Evolutionary conservation across 495 filamentous ascomycete species (phyloP), one percentile per base, ranked within the genome.

Genomic region (Xylaria castorea): DNA sequence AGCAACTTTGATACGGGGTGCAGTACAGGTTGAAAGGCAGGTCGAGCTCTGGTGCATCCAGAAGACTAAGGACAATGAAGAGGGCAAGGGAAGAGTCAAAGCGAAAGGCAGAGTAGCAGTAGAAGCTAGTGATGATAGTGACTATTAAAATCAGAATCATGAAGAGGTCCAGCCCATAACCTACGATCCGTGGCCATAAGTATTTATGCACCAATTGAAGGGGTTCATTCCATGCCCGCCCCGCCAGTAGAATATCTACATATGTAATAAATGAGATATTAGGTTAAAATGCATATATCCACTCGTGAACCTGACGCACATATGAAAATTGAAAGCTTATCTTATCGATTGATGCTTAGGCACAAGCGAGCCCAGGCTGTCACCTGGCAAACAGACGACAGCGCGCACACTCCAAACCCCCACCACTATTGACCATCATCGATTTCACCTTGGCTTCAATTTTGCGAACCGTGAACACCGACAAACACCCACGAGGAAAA

Each of bases 21-120:
- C 85, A 40, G 81, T 80, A 51, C 84, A 84, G 67, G 79, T 88
- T n/a, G 79, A 90, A 22, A 86, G 80, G 68, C 81, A 83, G 57
- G 79, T 89, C 34, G 87, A 89, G 64, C 82, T 83, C 58, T 88
- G 87, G 77, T 82, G 83, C 46, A 84, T 81, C 9, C 81, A 85
- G 62, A 82, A 77, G 12, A 70, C 77, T 22, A 84, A 68, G 62
- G 77, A 77, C 25, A 68, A 77, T 36, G 74, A 76, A 72, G 80
- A 74, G 67, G 78, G 76, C 53, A 85, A 78, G 68, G 81, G 67
- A 1, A 71, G 32, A 42, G 44, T 30, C 11, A 71, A 48, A 42
- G 46, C 44, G 14, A 68, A 58, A 80, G 77, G 68, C 75, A 73
- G 36, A 73, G 73, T 76, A 32, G 61, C n/a, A 1, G 32, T 50